Evolutionary conservation across 1,284 basidiomycete species (phyloP).

Genomic region (Singerocomus inundabilis): DNA sequence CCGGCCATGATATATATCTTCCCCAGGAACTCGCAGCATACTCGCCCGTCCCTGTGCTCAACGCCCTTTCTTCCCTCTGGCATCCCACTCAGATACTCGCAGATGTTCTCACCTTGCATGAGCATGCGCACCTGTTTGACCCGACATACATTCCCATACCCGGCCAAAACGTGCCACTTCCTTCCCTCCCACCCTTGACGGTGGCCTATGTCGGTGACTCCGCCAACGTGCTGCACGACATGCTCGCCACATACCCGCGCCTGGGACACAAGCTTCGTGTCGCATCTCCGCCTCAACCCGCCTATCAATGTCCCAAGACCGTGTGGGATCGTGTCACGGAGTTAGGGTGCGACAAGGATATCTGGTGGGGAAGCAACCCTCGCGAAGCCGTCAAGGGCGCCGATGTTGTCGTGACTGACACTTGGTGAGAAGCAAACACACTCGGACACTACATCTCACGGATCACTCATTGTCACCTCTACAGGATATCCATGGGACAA

Average conservation of each 20-base stretch:
- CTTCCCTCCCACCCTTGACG: constrained; percentile 65
- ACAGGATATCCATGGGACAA: constrained; percentile 98
- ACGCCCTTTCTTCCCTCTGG: constrained; percentile 93
- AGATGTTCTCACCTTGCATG: constrained; percentile 88
- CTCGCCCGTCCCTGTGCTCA: constrained; percentile 91
- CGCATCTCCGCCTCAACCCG: constrained; percentile 65
- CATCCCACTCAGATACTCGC: constrained; percentile 97
- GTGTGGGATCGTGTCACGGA: constrained; percentile 80
- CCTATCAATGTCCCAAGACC: constrained; percentile 73
- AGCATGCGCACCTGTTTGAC: constrained; percentile 60
- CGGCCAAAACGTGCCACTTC: constrained; percentile 29
- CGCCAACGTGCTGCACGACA: constrained; percentile 96
- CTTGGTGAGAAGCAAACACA: constrained; percentile 60
- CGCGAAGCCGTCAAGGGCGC: constrained; percentile 86
- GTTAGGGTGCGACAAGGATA: constrained; percentile 67
- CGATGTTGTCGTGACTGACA: constrained; percentile 94
- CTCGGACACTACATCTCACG: neutral
- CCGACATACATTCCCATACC: constrained; percentile 14
- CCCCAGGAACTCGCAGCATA: constrained; percentile 81
- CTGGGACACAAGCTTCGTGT: constrained; percentile 86
- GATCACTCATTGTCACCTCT: neutral
- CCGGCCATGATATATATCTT: neutral
- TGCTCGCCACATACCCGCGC: constrained; percentile 93
- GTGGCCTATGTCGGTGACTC: constrained; percentile 94
- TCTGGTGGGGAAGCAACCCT: constrained; percentile 79